A percentile compares a stretch with the other conserved stretches of the same genome.
phyloP scores from a whole-genome alignment of 2,329 filamentous ascomycete species.

The Trichoderma sp. region DNA sequence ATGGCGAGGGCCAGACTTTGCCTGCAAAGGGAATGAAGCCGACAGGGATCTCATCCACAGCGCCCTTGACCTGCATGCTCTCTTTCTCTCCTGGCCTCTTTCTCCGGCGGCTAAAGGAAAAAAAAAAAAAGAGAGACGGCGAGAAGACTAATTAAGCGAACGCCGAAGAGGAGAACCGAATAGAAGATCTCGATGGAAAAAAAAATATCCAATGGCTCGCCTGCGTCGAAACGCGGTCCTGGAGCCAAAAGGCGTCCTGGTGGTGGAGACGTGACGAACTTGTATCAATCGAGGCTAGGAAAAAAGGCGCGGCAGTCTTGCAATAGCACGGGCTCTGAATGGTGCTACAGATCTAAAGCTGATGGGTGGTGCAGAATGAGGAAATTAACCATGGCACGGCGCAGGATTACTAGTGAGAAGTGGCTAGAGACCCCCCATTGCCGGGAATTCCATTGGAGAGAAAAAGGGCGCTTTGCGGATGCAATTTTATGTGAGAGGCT shows the following conservation, averaged over 20 bases:
- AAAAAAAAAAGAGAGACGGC: not conserved
- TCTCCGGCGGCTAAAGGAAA: not conserved
- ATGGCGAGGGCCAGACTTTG: slow-evolving; percentile 10
- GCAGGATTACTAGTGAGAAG: not conserved
- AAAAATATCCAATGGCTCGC: slow-evolving; percentile 22
- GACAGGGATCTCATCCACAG: slow-evolving; percentile 14
- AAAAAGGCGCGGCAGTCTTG: slow-evolving; percentile 12
- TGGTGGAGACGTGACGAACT: slow-evolving; percentile 29
- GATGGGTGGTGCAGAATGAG: not conserved
- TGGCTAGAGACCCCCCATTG: not conserved
- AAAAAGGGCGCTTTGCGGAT: not conserved
- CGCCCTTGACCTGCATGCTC: not conserved
- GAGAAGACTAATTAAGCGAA: not conserved
- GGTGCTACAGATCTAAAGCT: not conserved
- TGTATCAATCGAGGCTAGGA: slow-evolving; percentile 18
- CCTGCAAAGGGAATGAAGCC: slow-evolving; percentile 15
- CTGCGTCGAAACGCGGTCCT: slow-evolving; percentile 27
- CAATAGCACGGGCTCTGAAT: not conserved
- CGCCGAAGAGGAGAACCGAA: not conserved
- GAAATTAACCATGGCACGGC: not conserved
- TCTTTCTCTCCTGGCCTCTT: not conserved
- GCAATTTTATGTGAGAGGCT: not conserved
- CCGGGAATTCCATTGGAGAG: not conserved
- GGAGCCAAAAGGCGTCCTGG: not conserved
- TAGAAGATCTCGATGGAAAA: slow-evolving; percentile 9